Conservation (phyloP, 2,329 filamentous ascomycete genomes). For the Aspergillus glaucus region DNA sequence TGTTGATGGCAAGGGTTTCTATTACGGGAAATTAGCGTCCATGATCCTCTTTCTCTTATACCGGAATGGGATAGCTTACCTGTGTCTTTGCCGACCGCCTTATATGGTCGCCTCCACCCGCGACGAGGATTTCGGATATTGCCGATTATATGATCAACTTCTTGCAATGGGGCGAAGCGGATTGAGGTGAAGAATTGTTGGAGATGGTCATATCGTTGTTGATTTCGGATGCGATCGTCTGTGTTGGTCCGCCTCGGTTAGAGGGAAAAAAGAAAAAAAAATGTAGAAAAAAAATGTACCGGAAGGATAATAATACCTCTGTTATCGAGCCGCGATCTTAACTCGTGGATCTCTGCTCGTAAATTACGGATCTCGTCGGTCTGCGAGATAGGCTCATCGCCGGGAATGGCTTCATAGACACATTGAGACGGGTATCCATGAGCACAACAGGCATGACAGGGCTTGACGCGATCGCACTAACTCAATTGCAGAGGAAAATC, state of each 20-base stretch:
- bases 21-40: constrained; percentile 1
- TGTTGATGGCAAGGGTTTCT: constrained; percentile 7
- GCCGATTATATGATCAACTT: constrained; percentile 26
- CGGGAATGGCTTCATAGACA: constrained; percentile 27
- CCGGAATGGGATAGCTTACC: not conserved
- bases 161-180: constrained; percentile 24
- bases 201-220: not conserved
- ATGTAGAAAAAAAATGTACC: not conserved
- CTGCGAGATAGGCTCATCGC: constrained; percentile 32
- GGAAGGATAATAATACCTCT: constrained; percentile 14
- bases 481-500: too few species aligned
- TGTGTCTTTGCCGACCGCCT: constrained; percentile 7
- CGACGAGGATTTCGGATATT: constrained; percentile 19
- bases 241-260: not conserved
- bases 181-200: constrained; percentile 25
- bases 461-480: constrained; percentile 35
- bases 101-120: constrained; percentile 21
- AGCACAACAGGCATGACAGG: constrained; percentile 35
- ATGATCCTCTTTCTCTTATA: not conserved
- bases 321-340: constrained; percentile 21
- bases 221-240: not conserved
- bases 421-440: constrained; percentile 35
- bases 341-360: constrained; percentile 28
- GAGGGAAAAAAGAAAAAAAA: too few species aligned
- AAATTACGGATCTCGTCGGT: constrained; percentile 32